A percentile compares a stretch with the other conserved stretches of the same genome.
These are phyloP conservation scores for Skeletonema menzelii DNA, from an alignment of 108 stramenopile genomes.

Conservation along the genomic window DNA sequence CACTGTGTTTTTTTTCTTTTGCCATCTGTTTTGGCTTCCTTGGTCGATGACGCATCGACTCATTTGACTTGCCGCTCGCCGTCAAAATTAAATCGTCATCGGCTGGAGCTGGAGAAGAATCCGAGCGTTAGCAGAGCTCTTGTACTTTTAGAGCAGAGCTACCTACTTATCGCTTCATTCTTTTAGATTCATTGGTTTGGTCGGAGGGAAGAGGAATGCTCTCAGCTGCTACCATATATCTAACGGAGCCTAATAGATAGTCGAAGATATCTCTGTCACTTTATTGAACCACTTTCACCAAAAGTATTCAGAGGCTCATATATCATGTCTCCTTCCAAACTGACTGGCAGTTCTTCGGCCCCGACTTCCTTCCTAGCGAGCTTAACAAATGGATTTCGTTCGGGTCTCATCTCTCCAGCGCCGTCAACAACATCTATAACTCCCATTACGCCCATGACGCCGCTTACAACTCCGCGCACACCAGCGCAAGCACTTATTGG, in stretches of 20 bases:
- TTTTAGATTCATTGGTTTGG: background rate
- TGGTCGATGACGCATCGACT: background rate
- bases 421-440: constrained; percentile 18
- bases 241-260: background rate
- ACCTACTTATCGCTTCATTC: too few relatives aligned
- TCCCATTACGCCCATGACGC: constrained; percentile 3
- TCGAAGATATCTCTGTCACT: background rate
- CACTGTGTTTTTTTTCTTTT: too few relatives aligned
- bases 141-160: too few relatives aligned
- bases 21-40: background rate
- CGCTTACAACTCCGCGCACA: constrained; percentile 14
- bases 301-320: too few relatives aligned
- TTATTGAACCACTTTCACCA: background rate
- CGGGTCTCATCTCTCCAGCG: constrained; percentile 7
- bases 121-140: too few relatives aligned
- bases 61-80: too few relatives aligned
- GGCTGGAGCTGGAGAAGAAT: too few relatives aligned
- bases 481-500: background rate
- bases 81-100: background rate
- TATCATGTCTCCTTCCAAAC: background rate
- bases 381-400: constrained; percentile 2
- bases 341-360: background rate
- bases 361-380: background rate
- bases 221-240: too few relatives aligned
- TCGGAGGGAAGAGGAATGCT: background rate